phyloP scores from a whole-genome alignment of 164 flowering plant genomes.

The Vitis rupestris region DNA sequence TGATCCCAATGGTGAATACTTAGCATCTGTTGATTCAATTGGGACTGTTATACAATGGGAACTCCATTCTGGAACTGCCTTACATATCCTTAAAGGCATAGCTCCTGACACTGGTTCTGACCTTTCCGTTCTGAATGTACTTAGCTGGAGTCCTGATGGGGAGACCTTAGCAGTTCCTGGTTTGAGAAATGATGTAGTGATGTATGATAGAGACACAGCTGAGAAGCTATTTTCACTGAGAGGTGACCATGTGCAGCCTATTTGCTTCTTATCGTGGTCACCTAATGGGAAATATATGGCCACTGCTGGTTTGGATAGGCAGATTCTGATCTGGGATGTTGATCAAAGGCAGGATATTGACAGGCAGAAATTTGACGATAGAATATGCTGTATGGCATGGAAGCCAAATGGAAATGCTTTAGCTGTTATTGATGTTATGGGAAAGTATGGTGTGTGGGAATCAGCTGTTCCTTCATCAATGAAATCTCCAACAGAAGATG shows the following conservation, averaged over 20 bases:
- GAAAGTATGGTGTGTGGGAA: constrained; percentile 95
- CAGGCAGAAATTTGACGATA: constrained; percentile 80
- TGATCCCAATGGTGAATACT: constrained; percentile 81
- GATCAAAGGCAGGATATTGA: constrained; percentile 82
- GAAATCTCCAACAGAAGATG: constrained; percentile 88
- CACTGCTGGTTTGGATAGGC: constrained; percentile 82
- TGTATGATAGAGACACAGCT: constrained; percentile 96
- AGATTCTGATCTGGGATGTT: constrained; percentile 90
- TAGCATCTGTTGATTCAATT: constrained; percentile 80
- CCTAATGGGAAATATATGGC: constrained; percentile 98
- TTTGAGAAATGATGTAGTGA: constrained; percentile 81
- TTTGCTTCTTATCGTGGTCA: constrained; percentile 91
- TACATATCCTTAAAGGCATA: constrained; percentile 66
- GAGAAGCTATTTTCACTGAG: constrained; percentile 77
- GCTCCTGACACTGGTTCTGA: constrained; percentile 73
- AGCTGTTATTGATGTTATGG: constrained; percentile 89
- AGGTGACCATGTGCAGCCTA: constrained; percentile 73
- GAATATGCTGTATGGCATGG: constrained; percentile 86
- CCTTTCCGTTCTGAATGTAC: constrained; percentile 50
- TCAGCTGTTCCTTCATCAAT: constrained; percentile 78
- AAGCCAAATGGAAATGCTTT: constrained; percentile 84
- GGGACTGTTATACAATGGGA: constrained; percentile 91
- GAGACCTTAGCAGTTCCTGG: constrained; percentile 90
- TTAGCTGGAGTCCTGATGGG: constrained; percentile 97
- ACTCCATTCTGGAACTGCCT: constrained; percentile 60